Evolutionary conservation across 352 stramenopile genomes (phyloP), one percentile per base, ranked within the genome.

Genomic region (Pythium phragmiticola): DNA sequence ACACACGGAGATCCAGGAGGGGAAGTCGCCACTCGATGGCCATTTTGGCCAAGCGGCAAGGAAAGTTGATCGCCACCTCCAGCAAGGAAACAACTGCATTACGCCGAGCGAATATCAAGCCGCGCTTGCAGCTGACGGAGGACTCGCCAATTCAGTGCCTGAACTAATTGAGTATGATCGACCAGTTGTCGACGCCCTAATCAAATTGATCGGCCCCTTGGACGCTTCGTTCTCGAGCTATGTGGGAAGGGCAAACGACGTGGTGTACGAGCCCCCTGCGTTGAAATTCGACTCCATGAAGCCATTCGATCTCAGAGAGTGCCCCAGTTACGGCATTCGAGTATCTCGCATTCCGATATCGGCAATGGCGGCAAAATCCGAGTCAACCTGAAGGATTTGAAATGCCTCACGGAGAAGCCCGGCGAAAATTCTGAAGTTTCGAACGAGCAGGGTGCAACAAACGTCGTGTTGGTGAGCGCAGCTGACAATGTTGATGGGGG

Each of bases 1-100:
- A 0, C 61, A 70, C 48, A 68, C 67, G 0, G 67, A 74, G 21
- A 49, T 62, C 14, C 43, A 66, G 41, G 57, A 67, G 41, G 68
- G 68, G 2, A 69, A 68, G 23, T 69, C 64, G 1, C 21, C 12
- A 5, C 39, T 75, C 4, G 68, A 75, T 33, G 48, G 5, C 8
- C 68, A 72, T 23, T 67, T 75, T 37, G 64, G 19, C 0, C 46
- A 54, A 50, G 68, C 63, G 2, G 11, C 14, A 21, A 28, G 60
- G 16, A 63, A 65, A 21, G 33, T 68, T 14, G 8, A 30, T 6
- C 50, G 41, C 2, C 63, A 45, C 26, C 34, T 72, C 1, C 17
- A 68, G 19, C 57, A 66, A 14, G 63, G 57, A 2, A 48, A 69
- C 43, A 55, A 66, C 58, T 62, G 63, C 21, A 36, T 47, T 7